Evolutionary conservation across 176 grass and related monocot species (phyloP).

Genomic region (Aechmea fasciata): DNA sequence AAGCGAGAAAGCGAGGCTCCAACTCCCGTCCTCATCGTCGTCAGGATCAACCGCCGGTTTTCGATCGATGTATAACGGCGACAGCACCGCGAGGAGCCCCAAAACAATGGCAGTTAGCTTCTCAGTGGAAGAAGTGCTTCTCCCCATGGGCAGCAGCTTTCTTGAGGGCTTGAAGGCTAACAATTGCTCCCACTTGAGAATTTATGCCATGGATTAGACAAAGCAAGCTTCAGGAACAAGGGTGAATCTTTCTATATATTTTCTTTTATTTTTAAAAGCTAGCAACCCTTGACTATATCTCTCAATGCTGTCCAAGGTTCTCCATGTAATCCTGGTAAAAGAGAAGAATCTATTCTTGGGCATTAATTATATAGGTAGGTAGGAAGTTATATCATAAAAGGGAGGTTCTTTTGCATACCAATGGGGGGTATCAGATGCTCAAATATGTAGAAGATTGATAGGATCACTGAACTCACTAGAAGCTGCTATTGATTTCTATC

Average conservation of each 20-base stretch:
- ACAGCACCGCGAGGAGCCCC: conserved; percentile 62
- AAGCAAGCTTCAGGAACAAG: conserved; percentile 31
- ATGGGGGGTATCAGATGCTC: conserved; percentile 49
- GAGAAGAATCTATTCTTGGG: conserved; percentile 21
- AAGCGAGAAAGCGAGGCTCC: conserved; percentile 47
- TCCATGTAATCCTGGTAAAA: conserved; percentile 12
- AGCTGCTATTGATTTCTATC: background rate
- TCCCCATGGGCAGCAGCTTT: conserved; percentile 39
- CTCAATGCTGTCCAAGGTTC: background rate
- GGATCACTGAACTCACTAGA: background rate
- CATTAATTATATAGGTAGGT: background rate
- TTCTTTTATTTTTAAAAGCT: conserved; percentile 6
- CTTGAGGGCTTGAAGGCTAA: background rate
- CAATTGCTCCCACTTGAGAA: conserved; percentile 14
- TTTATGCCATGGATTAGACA: conserved; percentile 24
- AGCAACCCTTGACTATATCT: conserved; percentile 30
- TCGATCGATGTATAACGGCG: conserved; percentile 84
- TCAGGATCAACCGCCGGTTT: conserved; percentile 26
- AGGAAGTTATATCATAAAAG: conserved; percentile 12
- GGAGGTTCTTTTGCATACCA: conserved; percentile 34
- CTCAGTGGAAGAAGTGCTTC: conserved; percentile 42
- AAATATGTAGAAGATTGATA: conserved; percentile 8
- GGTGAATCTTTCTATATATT: conserved; percentile 16
- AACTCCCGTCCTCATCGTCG: conserved; percentile 28
- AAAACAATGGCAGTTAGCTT: conserved; percentile 51